These are phyloP conservation scores for Rhizophagus clarus DNA, from an alignment of 192 early-diverging fungal species.

Conservation along the genomic window DNA sequence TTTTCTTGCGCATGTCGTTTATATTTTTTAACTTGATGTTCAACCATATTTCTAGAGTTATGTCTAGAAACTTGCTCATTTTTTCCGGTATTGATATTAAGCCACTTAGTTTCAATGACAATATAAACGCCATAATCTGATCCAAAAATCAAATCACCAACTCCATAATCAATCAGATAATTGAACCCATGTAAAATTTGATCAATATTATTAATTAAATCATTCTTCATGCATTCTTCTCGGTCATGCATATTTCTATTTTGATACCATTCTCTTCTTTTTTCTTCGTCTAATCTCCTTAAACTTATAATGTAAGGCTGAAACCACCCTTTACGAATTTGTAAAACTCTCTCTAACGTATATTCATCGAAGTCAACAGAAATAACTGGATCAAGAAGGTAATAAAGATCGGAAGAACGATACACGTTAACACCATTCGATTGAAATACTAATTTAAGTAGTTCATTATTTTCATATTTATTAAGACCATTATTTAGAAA, in stretches of 20 bases:
- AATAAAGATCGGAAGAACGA: neutral
- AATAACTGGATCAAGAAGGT: neutral
- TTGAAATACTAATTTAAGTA: neutral
- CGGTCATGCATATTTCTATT: neutral
- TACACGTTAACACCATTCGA: neutral
- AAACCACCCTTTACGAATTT: neutral
- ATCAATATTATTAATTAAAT: slow-evolving; percentile 3
- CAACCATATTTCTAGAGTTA: neutral
- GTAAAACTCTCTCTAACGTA: neutral
- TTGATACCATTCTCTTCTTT: neutral
- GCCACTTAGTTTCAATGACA: slow-evolving; percentile 1
- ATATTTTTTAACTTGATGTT: neutral
- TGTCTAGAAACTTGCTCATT: neutral
- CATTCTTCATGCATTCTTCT: neutral
- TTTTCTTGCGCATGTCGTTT: neutral
- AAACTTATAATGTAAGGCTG: neutral
- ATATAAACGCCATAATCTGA: slow-evolving; percentile 11
- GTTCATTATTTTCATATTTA: neutral
- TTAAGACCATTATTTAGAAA: too few relatives aligned
- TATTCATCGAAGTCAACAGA: neutral
- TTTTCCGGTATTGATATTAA: neutral
- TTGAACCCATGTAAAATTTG: neutral
- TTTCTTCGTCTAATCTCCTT: neutral
- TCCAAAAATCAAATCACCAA: slow-evolving; percentile 16
- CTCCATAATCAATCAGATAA: slow-evolving; percentile 3